phyloP scores from a whole-genome alignment of 2,329 filamentous ascomycete species.

The Anisogramma anomala region DNA sequence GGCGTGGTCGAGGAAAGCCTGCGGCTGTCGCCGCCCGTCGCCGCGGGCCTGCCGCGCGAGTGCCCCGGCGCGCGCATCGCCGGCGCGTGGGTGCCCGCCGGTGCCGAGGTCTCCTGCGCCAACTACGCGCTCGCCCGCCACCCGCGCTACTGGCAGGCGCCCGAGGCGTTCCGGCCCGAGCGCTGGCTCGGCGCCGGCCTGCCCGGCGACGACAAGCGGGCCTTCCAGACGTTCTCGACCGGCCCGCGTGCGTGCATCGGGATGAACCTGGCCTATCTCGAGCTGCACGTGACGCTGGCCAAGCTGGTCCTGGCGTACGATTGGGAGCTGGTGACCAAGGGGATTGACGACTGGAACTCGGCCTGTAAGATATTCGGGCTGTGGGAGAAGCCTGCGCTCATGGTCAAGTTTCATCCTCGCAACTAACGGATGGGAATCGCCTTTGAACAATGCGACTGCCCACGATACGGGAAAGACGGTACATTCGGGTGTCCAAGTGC shows the following conservation, averaged over 20 bases:
- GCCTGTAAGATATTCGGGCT: constrained; percentile 3
- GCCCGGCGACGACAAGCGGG: constrained; percentile 16
- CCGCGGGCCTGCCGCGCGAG: neutral
- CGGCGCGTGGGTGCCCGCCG: constrained; percentile 12
- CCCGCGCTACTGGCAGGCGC: constrained; percentile 12
- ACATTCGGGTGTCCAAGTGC: no score
- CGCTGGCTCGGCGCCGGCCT: constrained; percentile 9
- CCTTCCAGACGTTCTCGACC: constrained; percentile 22
- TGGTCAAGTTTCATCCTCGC: constrained; percentile 9
- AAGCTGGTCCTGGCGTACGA: constrained; percentile 22
- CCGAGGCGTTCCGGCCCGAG: constrained; percentile 7
- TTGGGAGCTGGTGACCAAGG: constrained; percentile 9
- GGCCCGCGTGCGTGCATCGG: constrained; percentile 13
- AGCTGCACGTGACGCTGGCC: constrained; percentile 20
- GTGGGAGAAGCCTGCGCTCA: constrained; percentile 8
- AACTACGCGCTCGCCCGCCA: constrained; percentile 5
- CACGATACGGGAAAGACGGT: no score
- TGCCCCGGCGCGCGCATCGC: constrained; percentile 10
- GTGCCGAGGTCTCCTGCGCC: constrained; percentile 2
- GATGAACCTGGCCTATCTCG: constrained; percentile 20
- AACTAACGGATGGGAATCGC: no score
- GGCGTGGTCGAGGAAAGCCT: constrained; percentile 6
- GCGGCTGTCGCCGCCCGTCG: constrained; percentile 5
- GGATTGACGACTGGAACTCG: constrained; percentile 9
- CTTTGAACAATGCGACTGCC: no score